Evolutionary conservation across 306 rosid species (phyloP), one percentile per base, ranked within the genome.

Genomic region (Fagus sylvatica): DNA sequence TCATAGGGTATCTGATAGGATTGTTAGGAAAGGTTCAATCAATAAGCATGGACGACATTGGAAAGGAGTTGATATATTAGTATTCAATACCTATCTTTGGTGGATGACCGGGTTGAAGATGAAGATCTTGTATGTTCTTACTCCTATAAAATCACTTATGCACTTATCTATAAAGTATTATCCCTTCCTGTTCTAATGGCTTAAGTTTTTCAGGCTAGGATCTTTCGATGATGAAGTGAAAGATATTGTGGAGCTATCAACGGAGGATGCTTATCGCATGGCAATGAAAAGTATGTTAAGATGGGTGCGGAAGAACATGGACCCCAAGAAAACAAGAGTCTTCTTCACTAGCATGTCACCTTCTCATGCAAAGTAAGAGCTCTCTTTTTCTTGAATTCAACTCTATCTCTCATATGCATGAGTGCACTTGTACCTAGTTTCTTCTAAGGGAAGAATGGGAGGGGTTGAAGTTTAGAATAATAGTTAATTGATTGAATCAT

Each of bases 271-370:
- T 49, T 96, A 96, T 79, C 89, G 98, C 0, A 89, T 96, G 99
- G 99, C 88, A 1, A 96, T 96, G 98, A 96, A 87, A 77, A 91
- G 94, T 53, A 86, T 90, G 97, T 80, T 91, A 79, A 90, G 97
- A 90, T 96, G 99, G 99, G 96, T 93, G 71, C 79, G 80, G 76
- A 81, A 82, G 74, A 96, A 96, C 57, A 90, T 93, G 97, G 84
- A 96, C 87, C 94, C 93, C 9, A 87, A 88, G 77, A 93, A 84
- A 78, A 87, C 98, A 3, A 89, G 98, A 75, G 98, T 96, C 78
- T 91, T 96, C 85, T 96, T 96, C 94, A 86, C 99, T n/a, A 90
- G 98, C 96, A 96, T 96, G 99, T 93, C 99, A 42, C 99, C 99
- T 75, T 79, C 98, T 76, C 99, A 96, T 84, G 88, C 73, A 81